A percentile compares a stretch with the other conserved stretches of the same genome.
These are phyloP conservation scores for Apiospora hydei DNA, from an alignment of 2,329 filamentous ascomycete species.

Conservation along the genomic window DNA sequence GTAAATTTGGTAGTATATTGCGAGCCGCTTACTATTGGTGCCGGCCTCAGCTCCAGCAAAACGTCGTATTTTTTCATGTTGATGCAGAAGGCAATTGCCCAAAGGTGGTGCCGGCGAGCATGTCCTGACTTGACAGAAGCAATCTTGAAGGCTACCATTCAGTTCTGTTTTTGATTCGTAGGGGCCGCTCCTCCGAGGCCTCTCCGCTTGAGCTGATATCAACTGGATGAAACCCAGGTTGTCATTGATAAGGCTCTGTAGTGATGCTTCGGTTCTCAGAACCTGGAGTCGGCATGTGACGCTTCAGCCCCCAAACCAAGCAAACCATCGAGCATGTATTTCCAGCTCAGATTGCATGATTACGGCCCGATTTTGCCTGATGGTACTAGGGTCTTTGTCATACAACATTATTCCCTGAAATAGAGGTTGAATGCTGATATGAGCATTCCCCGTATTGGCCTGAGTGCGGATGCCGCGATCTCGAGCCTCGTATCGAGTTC, in stretches of 20 bases:
- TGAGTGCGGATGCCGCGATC: neutral
- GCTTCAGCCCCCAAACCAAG: neutral
- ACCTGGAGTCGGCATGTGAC: neutral
- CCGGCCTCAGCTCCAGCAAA: neutral
- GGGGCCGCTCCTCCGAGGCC: neutral
- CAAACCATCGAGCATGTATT: neutral
- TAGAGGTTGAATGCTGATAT: too few species aligned
- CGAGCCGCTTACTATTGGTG: neutral
- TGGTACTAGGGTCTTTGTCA: neutral
- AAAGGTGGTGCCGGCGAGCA: neutral
- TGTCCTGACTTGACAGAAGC: neutral
- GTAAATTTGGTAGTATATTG: neutral
- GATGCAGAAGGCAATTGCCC: neutral
- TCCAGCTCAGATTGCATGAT: neutral
- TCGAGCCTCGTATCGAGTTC: neutral
- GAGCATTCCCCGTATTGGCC: neutral
- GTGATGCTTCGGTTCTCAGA: neutral
- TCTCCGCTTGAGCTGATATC: neutral
- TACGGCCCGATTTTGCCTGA: neutral
- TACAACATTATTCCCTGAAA: neutral
- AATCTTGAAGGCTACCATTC: neutral
- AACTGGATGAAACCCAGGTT: neutral
- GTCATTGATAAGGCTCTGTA: neutral
- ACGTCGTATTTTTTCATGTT: neutral
- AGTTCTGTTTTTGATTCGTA: neutral